Evolutionary conservation across 2,329 filamentous ascomycete genomes (phyloP), one percentile per base, ranked within the genome.

Genomic region (Epichloe typhina): DNA sequence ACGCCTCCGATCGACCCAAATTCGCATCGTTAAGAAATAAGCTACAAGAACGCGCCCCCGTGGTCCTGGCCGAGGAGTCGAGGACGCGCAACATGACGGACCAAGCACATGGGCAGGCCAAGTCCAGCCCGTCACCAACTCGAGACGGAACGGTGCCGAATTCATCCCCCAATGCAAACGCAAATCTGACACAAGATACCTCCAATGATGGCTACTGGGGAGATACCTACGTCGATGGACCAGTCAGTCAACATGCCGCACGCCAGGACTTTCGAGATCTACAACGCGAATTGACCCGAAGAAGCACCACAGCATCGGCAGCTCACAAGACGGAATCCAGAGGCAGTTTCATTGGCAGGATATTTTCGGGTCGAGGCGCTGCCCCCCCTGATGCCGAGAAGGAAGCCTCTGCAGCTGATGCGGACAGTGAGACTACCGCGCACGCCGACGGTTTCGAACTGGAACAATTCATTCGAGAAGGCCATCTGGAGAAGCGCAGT

Each of bases 401-500:
- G 41, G 21, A 49, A 31, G n/a, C 31, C 9, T 31, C 26, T 31
- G 26, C 26, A 31, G 26, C 3, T 38, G 38, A 47, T 42, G 45
- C 45, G 8, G 45, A 48, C 33, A 51, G 50, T 38, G 50, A 51
- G 19, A 39, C 37, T 13, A 44, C 45, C 2, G 45, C 39, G n/a
- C 45, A 39, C 35, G 71, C 77, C 2, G 76, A 79, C 1, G 80
- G 77, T 3, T 88, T 90, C 55, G 76, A 85, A 53, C 72, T 90
- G 1, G 77, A 76, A 36, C 70, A 80, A 12, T 90, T 90, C 61
- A 77, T 90, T 66, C 76, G 79, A 45, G 80, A 86, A 53, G 86
- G 86, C 1, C 83, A 86, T 58, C 82, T 89, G 53, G 86, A 89
- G 66, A 87, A 84, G 62, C 76, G 84, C 12, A 79, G 77, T 2